Base-by-base conservation (phyloP, 495 filamentous ascomycete species). In the Penicillium subrubescens region DNA sequence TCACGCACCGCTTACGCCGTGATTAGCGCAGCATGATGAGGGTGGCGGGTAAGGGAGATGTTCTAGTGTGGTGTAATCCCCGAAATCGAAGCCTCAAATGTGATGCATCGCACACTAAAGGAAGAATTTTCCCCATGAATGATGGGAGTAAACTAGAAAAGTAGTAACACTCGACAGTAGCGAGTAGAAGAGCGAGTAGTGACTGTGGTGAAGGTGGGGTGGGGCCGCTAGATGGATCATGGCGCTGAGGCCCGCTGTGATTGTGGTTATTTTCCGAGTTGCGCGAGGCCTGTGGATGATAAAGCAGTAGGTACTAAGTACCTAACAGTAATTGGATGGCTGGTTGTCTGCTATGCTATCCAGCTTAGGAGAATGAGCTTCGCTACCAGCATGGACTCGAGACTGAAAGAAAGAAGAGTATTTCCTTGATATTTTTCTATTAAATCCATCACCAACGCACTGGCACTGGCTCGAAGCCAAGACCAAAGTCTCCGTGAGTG, bases 91-190 rank as follows among this genome's bases (percentile, higher is more conserved):
- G 25, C 25, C 25, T 27, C 2, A 4, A 27, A 67, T 67, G 61
- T 67, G 65, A 67, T 67, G 51, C 17, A 61, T 67, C 65, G 35
- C 37, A 19, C 35, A 8, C 10, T 12, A 4, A 14, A 14, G 12
- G 37, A 14, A 41, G 15, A 17, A 41, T 41, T 41, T 41, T 17
- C 15, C 37, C 37, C 12, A 41, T 41, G 37, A 14, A 41, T 27
- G 25, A 27, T 27, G 25, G 35, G 35, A 37, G 35, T 37, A 14
- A 37, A 37, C 35, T 11, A 37, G 35, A 41, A 41, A 39, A 39
- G 1, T 39, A 39, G 37, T 15, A 39, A 41, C 15, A 6, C 37
- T 41, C 37, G 15, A 41, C 15, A 17, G 37, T 44, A 21, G 19
- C 43, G 15, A 37, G 35, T 14, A 43, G 39, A 48, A 6, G 10